These are phyloP conservation scores for Mycena sp. DNA, from an alignment of 1,284 basidiomycete genomes.

Conservation along the genomic window DNA sequence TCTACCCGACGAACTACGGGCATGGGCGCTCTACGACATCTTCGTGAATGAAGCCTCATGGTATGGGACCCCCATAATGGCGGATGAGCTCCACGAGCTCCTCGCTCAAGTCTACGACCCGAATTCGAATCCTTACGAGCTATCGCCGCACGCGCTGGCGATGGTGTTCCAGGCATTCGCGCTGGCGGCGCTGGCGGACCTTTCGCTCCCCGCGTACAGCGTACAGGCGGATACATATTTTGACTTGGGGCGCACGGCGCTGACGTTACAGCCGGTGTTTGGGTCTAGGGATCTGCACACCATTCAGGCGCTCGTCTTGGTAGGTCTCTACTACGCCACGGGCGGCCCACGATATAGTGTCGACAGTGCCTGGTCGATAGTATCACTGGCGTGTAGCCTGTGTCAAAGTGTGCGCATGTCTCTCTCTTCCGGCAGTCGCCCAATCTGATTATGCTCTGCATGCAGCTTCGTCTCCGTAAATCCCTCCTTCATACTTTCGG, in stretches of 20 bases:
- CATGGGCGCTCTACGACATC: slow-evolving; percentile 20
- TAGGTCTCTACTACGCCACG: slow-evolving; percentile 9
- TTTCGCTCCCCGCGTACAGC: slow-evolving; percentile 14
- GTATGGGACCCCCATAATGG: slow-evolving; percentile 14
- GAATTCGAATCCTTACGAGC: not conserved
- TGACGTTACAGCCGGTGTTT: slow-evolving; percentile 6
- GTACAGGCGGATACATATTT: slow-evolving; percentile 15
- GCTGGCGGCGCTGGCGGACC: slow-evolving; percentile 16
- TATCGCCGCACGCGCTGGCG: slow-evolving; percentile 3
- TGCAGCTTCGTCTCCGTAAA: slow-evolving; percentile 15
- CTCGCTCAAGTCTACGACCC: not conserved
- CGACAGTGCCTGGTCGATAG: slow-evolving; percentile 4
- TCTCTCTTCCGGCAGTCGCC: not conserved
- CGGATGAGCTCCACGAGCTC: slow-evolving; percentile 18
- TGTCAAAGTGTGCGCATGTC: not conserved
- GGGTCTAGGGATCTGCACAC: slow-evolving; percentile 16
- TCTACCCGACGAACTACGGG: slow-evolving; percentile 15
- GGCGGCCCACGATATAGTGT: slow-evolving; percentile 10
- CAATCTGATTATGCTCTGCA: not conserved
- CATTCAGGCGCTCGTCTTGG: slow-evolving; percentile 12
- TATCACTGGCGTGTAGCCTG: not conserved
- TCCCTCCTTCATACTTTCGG: not conserved
- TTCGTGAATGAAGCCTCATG: slow-evolving; percentile 10
- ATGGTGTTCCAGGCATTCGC: slow-evolving; percentile 18
- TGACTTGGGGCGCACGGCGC: slow-evolving; percentile 12